Evolutionary conservation across 1,284 basidiomycete genomes (phyloP).

Genomic region (Lentinula novae-zelandiae): DNA sequence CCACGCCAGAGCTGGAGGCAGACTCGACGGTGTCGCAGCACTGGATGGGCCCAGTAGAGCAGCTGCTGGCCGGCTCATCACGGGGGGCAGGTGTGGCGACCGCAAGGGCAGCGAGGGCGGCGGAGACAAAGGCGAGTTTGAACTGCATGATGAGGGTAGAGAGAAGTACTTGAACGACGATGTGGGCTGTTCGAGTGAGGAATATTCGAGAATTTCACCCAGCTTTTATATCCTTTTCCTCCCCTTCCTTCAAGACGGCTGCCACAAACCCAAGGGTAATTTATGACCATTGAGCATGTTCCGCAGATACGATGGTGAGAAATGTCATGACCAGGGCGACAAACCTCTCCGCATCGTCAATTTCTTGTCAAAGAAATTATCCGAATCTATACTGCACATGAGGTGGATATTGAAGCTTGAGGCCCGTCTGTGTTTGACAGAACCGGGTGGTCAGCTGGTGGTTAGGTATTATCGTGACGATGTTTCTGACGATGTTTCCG

Average conservation of each 20-base stretch:
- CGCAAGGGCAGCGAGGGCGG: constrained; percentile 13
- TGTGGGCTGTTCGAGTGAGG: constrained; percentile 12
- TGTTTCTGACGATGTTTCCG: background rate
- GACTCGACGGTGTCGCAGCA: constrained; percentile 10
- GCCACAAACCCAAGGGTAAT: background rate
- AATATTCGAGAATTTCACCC: background rate
- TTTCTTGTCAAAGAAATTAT: background rate
- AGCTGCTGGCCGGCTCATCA: constrained; percentile 6
- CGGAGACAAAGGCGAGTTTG: constrained; percentile 6
- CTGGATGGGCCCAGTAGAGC: constrained; percentile 10
- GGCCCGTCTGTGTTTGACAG: background rate
- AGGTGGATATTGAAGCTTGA: background rate
- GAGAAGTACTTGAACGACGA: constrained; percentile 7
- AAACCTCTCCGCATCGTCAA: background rate
- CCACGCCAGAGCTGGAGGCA: background rate
- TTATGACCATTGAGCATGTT: background rate
- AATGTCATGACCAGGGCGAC: background rate
- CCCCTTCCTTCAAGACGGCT: background rate
- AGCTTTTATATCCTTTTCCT: constrained; percentile 6
- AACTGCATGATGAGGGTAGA: constrained; percentile 11
- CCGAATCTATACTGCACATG: background rate
- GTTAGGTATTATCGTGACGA: background rate
- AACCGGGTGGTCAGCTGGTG: background rate
- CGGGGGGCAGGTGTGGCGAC: constrained; percentile 13
- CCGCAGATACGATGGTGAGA: background rate